Conservation (phyloP, 2,329 filamentous ascomycete genomes). For the Daldinia sp. region DNA sequence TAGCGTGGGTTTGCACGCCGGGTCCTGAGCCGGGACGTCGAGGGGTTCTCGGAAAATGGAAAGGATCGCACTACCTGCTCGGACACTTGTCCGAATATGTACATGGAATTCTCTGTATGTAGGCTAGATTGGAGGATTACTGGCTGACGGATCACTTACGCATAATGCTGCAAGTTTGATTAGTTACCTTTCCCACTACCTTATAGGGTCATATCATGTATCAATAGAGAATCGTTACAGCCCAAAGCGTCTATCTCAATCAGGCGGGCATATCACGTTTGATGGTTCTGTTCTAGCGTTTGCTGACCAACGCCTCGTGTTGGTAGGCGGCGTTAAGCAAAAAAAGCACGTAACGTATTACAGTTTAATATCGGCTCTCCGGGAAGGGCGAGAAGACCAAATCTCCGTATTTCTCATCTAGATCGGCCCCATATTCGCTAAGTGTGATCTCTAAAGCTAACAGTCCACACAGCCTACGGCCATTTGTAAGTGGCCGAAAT, state of each 20-base stretch:
- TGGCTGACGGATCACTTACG: background rate
- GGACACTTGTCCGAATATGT: background rate
- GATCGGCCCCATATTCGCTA: conserved; percentile 15
- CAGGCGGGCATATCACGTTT: background rate
- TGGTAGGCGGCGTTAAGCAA: conserved; percentile 1
- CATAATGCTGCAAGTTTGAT: background rate
- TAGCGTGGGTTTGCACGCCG: background rate
- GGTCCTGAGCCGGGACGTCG: background rate
- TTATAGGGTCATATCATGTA: background rate
- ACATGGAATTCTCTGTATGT: background rate
- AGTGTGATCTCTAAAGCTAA: conserved; percentile 13
- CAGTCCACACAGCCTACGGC: conserved; percentile 20
- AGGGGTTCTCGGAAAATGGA: background rate
- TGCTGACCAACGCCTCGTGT: conserved; percentile 3
- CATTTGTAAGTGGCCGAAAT: conserved; percentile 9
- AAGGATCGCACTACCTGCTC: conserved; percentile 2
- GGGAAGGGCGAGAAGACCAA: conserved; percentile 7
- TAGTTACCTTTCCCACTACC: background rate
- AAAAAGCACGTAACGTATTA: background rate
- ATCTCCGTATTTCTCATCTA: conserved; percentile 23
- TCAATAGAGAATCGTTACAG: background rate
- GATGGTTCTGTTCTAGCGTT: background rate
- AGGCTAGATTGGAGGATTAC: background rate
- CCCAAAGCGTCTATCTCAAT: background rate
- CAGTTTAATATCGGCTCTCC: background rate